Evolutionary conservation across 805 yeast genomes (phyloP).

Genomic region (Kuraishia hungarica): DNA sequence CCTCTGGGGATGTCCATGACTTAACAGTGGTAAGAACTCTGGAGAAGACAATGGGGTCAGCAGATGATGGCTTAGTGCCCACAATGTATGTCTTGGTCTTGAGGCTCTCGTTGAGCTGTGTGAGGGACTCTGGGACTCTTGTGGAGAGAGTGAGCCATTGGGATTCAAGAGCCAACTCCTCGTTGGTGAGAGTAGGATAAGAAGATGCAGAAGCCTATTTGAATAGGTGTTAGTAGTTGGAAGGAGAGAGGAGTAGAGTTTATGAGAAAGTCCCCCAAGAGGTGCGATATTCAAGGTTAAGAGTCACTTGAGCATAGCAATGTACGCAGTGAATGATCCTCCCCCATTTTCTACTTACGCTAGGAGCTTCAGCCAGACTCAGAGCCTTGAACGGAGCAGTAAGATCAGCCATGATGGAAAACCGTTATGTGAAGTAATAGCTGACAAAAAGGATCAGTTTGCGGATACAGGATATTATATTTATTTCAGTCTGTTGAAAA

Average conservation of each 20-base stretch:
- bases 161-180: slow-evolving; percentile 50
- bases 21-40: slow-evolving; percentile 53
- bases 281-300: no score
- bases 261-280: no score
- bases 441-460: neutral
- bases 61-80: slow-evolving; percentile 56
- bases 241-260: no score
- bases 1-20: slow-evolving; percentile 43
- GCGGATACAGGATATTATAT: neutral
- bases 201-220: slow-evolving; percentile 13
- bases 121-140: slow-evolving; percentile 44
- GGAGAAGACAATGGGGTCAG: slow-evolving; percentile 68
- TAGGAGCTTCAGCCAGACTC: slow-evolving; percentile 15
- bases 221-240: neutral
- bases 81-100: slow-evolving; percentile 63
- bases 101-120: slow-evolving; percentile 61
- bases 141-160: slow-evolving; percentile 75
- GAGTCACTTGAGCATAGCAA: no score
- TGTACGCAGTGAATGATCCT: neutral
- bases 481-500: no score
- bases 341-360: neutral
- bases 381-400: slow-evolving; percentile 20
- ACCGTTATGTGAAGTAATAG: neutral
- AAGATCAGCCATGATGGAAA: slow-evolving; percentile 18
- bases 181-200: slow-evolving; percentile 22